Conservation (phyloP, 805 yeast species). For the Teunomyces panamensis region DNA sequence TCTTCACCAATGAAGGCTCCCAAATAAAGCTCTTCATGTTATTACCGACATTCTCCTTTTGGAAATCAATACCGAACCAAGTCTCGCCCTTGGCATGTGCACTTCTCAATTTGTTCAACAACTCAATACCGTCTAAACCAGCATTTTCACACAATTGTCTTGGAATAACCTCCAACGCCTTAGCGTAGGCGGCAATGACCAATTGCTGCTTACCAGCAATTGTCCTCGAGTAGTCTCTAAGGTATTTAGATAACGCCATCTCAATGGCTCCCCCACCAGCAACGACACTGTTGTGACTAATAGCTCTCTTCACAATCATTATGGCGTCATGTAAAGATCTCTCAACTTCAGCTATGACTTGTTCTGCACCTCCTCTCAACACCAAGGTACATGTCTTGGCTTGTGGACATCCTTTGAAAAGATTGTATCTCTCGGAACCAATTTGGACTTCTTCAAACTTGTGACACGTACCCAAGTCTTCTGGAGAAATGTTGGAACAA, state of each 20-base stretch:
- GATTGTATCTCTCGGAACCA: conserved; percentile 92
- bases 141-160: conserved; percentile 98
- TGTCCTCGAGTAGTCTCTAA: conserved; percentile 81
- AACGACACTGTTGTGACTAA: conserved; percentile 80
- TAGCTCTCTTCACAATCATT: conserved; percentile 95
- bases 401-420: conserved; percentile 88
- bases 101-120: conserved; percentile 85
- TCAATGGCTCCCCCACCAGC: conserved; percentile 99
- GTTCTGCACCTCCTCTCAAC: conserved; percentile 97
- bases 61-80: conserved; percentile 93
- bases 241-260: conserved; percentile 88
- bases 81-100: conserved; percentile 90
- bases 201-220: conserved; percentile 96
- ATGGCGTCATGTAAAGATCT: conserved; percentile 97
- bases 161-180: conserved; percentile 93
- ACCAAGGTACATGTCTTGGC: conserved; percentile 92
- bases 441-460: conserved; percentile 90
- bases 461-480: conserved; percentile 82
- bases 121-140: conserved; percentile 97
- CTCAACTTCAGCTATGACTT: conserved; percentile 96
- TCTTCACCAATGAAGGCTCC: conserved; percentile 96
- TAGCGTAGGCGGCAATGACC: conserved; percentile 87
- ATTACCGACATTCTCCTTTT: conserved; percentile 74
- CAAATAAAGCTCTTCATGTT: conserved; percentile 86
- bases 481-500: conserved; percentile 61